phyloP scores from a whole-genome alignment of 768 basidiomycete species.

The Termitomyces bulborhizus region DNA sequence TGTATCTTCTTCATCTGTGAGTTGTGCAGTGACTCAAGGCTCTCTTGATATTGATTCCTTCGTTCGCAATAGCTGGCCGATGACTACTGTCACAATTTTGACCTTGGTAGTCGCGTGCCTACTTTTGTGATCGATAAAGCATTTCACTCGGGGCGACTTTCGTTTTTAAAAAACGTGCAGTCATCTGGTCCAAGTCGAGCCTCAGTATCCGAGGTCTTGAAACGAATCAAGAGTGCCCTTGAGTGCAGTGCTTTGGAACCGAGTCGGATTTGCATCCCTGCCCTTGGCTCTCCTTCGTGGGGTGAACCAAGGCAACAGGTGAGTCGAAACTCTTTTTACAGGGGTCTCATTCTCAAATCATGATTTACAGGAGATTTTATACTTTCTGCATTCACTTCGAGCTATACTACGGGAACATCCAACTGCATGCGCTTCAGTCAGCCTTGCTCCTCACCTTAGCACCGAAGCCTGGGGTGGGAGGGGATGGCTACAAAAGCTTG shows the following conservation, averaged over 20 bases:
- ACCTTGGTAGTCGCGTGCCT: constrained; percentile 63
- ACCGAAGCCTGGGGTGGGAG: constrained; percentile 50
- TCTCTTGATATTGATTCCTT: neutral
- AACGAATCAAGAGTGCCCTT: constrained; percentile 24
- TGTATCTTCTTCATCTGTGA: constrained; percentile 40
- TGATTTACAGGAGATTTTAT: constrained; percentile 50
- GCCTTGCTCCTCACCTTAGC: constrained; percentile 59
- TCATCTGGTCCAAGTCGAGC: constrained; percentile 2
- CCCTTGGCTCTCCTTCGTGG: constrained; percentile 63
- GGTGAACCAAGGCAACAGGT: constrained; percentile 57
- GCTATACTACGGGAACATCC: constrained; percentile 49
- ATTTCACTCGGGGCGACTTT: constrained; percentile 29
- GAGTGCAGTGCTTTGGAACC: constrained; percentile 18
- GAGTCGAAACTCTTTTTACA: constrained; percentile 15
- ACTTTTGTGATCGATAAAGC: constrained; percentile 40
- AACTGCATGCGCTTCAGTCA: constrained; percentile 60
- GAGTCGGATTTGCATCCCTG: constrained; percentile 56
- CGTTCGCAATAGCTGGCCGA: constrained; percentile 37
- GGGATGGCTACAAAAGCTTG: constrained; percentile 73
- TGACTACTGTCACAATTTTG: constrained; percentile 65
- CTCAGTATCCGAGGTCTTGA: constrained; percentile 17
- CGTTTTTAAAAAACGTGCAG: constrained; percentile 12
- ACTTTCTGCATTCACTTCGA: constrained; percentile 68
- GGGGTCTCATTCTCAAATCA: neutral
- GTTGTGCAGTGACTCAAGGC: constrained; percentile 11